Evolutionary conservation across 257 asterid genomes (phyloP).

Genomic region (Solanum ossicruentum): DNA sequence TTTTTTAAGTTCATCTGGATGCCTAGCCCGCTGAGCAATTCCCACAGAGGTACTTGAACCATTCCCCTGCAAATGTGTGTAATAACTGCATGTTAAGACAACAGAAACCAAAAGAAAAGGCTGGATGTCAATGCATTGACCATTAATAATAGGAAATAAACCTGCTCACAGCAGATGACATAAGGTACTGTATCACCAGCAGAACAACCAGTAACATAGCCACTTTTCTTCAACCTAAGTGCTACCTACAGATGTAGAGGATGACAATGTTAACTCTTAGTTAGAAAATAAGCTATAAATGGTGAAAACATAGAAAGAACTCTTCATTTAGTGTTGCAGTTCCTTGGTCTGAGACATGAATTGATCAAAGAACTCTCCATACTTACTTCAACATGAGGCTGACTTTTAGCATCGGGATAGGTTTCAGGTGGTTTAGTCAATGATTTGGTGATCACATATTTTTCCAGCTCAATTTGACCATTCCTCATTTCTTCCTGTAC

Average conservation of each 20-base stretch:
- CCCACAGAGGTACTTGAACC: conserved; percentile 57
- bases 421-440: conserved; percentile 93
- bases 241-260: conserved; percentile 54
- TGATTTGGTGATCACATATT: conserved; percentile 81
- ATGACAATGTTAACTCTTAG: conserved; percentile 4
- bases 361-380: background rate
- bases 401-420: conserved; percentile 88
- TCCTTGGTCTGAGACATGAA: background rate
- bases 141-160: conserved; percentile 9
- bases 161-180: conserved; percentile 91
- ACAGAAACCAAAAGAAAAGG: background rate
- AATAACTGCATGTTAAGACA: background rate
- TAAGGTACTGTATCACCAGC: conserved; percentile 97
- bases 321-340: background rate
- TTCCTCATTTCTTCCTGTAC: conserved; percentile 87
- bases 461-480: conserved; percentile 77
- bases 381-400: conserved; percentile 95
- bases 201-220: conserved; percentile 81
- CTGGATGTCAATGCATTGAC: background rate
- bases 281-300: background rate
- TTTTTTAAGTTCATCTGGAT: conserved; percentile 84
- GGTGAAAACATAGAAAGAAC: background rate
- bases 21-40: conserved; percentile 96
- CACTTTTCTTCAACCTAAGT: conserved; percentile 76
- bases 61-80: conserved; percentile 40